Evolutionary conservation across 345 rosid genomes (phyloP), one percentile per base, ranked within the genome.

Genomic region (Arabis hirsuta): DNA sequence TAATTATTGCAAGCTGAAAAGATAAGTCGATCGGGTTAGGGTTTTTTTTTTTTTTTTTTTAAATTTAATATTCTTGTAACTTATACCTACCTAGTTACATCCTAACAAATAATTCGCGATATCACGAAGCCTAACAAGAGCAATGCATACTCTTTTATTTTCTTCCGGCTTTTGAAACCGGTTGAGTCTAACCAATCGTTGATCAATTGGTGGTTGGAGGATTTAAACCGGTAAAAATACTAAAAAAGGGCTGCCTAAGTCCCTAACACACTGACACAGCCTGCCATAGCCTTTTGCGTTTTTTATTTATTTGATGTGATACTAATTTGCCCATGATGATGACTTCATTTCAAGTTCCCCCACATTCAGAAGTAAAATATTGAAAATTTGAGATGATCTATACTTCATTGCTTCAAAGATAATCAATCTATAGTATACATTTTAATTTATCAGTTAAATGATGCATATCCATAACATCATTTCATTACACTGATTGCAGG

Each of bases 241-340:
- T 22, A 22, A 22, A 22, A 42, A 60, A 46, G 55, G 56, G 57
- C 42, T 64, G 39, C 69, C 36, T 54, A 43, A 62, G 26, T 62
- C 44, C 41, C 10, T 42, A 61, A 31, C 63, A n/a, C 48, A 64
- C 65, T 36, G 64, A 63, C 69, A 42, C 62, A 12, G 32, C 58
- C 71, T 73, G 64, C 24, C 65, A 65, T 46, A 65, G 12, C 58
- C 53, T 50, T 73, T 73, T 73, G 66, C 72, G 16, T 56, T 44
- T 42, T 63, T 61, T 20, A 9, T 43, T 34, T 41, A 44, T 62
- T 12, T 65, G 65, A 73, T 65, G 72, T 57, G 72, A 73, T 58
- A n/a, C 61, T 57, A 27, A 57, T 65, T 58, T 66, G 51, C 42
- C 70, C 41, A 63, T 27, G 24, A 36, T 54, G 53, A 27, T 65